phyloP scores from a whole-genome alignment of 495 filamentous ascomycete genomes.

The Daldinia decipiens region DNA sequence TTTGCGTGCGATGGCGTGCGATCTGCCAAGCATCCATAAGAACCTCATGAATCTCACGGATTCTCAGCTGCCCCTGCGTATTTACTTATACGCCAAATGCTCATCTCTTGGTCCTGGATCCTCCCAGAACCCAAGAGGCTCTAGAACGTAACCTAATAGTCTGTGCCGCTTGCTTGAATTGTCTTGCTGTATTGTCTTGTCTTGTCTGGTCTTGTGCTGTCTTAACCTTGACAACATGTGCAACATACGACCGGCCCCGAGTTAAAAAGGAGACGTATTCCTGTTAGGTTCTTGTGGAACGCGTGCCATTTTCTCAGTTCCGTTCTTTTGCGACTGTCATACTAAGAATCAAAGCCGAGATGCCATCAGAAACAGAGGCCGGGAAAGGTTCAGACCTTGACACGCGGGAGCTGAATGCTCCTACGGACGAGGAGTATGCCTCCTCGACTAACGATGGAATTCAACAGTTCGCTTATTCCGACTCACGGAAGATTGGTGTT shows the following conservation, averaged over 20 bases:
- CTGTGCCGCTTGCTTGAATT: conserved; percentile 12
- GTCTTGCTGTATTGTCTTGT: not conserved
- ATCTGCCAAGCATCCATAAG: conserved; percentile 43
- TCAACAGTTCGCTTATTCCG: conserved; percentile 56
- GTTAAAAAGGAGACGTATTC: conserved; percentile 17
- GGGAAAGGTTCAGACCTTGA: conserved; percentile 35
- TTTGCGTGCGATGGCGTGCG: conserved; percentile 47
- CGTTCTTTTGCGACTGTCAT: conserved; percentile 1
- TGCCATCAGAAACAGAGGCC: conserved; percentile 24
- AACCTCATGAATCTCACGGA: conserved; percentile 19
- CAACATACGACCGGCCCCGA: conserved; percentile 17
- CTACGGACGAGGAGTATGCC: conserved; percentile 35
- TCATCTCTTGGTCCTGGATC: conserved; percentile 30
- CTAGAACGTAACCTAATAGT: conserved; percentile 16
- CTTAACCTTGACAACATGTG: conserved; percentile 23
- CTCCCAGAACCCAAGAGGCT: conserved; percentile 17
- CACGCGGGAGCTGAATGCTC: conserved; percentile 26
- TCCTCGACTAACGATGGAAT: conserved; percentile 45
- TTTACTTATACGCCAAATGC: conserved; percentile 36
- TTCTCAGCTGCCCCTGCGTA: conserved; percentile 6
- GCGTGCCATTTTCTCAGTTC: conserved; percentile 4
- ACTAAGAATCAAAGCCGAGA: conserved; percentile 12
- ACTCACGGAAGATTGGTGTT: conserved; percentile 61
- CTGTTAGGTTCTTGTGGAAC: not conserved
- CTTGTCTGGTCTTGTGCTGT: conserved; percentile 2